phyloP scores from a whole-genome alignment of 148 eudicot species.

The Spergularia bocconei region DNA sequence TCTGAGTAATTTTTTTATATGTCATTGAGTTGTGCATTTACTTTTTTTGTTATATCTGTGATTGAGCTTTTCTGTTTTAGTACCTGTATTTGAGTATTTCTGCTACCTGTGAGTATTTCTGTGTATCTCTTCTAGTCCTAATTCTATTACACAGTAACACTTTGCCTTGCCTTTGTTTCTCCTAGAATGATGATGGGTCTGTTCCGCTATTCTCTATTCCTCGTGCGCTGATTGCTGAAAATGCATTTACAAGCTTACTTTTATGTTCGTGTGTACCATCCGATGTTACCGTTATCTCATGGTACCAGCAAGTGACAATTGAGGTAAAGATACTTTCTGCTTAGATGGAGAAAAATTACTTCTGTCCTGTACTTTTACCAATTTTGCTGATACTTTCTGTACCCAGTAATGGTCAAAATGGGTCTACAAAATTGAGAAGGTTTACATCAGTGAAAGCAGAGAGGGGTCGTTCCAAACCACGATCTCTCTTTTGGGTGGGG shows the following conservation, averaged over 20 bases:
- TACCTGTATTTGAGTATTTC: not conserved
- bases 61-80: not conserved
- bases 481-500: not conserved
- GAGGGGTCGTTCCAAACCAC: not conserved
- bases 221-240: conserved; percentile 71
- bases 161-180: conserved; percentile 6
- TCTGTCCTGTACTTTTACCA: not conserved
- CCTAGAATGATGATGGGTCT: conserved; percentile 63
- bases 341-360: conserved; percentile 3
- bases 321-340: conserved; percentile 54
- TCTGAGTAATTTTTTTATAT: not conserved
- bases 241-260: conserved; percentile 83
- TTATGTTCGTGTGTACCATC: conserved; percentile 61
- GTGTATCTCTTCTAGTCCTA: not conserved
- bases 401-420: not conserved
- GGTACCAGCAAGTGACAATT: conserved; percentile 75
- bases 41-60: not conserved
- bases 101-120: too few species aligned
- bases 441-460: not conserved
- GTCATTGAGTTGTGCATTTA: not conserved
- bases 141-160: not conserved
- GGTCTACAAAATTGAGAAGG: not conserved
- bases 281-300: conserved; percentile 37
- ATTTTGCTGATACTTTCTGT: not conserved
- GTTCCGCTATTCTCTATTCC: conserved; percentile 84